Conservation (phyloP, 1,284 basidiomycete species). For the Papiliotrema laurentii region DNA sequence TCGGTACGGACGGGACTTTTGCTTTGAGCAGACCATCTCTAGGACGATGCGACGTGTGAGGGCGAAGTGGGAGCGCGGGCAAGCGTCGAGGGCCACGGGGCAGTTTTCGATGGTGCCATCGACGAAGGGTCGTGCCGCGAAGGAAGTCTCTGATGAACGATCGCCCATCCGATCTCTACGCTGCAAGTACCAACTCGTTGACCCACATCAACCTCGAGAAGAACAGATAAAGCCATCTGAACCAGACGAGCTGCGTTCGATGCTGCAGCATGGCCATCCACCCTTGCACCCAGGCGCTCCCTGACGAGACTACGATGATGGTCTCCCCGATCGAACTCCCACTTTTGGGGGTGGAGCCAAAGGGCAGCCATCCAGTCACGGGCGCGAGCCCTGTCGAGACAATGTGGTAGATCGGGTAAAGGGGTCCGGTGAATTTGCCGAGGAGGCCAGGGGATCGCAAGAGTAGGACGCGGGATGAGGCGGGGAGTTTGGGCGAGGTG, state of each 20-base stretch:
- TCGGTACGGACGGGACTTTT: no score
- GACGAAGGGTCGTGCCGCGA: no score
- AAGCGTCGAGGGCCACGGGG: no score
- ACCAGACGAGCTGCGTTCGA: conserved; percentile 78
- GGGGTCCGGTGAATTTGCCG: conserved; percentile 35
- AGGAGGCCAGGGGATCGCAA: conserved; percentile 49
- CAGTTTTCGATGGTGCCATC: no score
- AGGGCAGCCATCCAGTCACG: no score
- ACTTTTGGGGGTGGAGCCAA: no score
- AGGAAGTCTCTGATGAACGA: no score
- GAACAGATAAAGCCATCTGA: conserved; percentile 76
- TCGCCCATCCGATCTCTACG: no score
- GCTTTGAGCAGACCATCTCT: no score
- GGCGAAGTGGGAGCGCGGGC: no score
- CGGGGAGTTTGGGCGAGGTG: conserved; percentile 51
- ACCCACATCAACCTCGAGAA: conserved; percentile 91
- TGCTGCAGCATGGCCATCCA: conserved; percentile 71
- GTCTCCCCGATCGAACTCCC: background rate
- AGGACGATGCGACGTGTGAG: no score
- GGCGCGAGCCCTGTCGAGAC: no score
- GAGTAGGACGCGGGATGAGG: conserved; percentile 55
- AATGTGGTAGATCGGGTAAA: conserved; percentile 9
- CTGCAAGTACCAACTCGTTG: conserved; percentile 61
- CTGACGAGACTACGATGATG: conserved; percentile 53
- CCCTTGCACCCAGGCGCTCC: conserved; percentile 57